Evolutionary conservation across 176 grass and related monocot species (phyloP).

Genomic region (Musa troglodytarum): DNA sequence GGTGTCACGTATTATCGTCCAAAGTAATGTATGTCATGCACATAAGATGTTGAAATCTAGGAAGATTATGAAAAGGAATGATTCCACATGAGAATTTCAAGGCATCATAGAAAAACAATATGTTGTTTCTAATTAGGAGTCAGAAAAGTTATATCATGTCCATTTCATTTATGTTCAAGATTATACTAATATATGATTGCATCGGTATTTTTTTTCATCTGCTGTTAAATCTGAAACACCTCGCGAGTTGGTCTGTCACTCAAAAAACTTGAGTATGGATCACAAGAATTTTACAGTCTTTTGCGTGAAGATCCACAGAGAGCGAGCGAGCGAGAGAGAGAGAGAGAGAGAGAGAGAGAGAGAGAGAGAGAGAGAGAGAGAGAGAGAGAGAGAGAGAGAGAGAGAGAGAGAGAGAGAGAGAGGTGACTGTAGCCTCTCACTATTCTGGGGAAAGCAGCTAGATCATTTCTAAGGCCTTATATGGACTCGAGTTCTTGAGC

Average conservation of each 20-base stretch:
- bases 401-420: not conserved
- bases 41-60: too few species aligned
- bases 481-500: not conserved
- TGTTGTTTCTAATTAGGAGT: too few species aligned
- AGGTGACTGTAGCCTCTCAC: slow-evolving; percentile 9
- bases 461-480: not conserved
- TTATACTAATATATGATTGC: not conserved
- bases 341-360: not conserved
- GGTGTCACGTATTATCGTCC: too few species aligned
- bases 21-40: too few species aligned
- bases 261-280: not conserved
- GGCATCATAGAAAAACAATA: too few species aligned
- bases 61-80: too few species aligned
- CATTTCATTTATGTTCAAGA: not conserved
- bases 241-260: not conserved
- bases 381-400: not conserved
- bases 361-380: not conserved
- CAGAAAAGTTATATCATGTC: too few species aligned
- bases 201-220: not conserved
- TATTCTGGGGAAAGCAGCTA: slow-evolving; percentile 6
- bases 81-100: too few species aligned
- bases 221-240: slow-evolving; percentile 1
- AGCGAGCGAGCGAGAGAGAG: not conserved
- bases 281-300: not conserved
- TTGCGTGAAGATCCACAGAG: too few species aligned